Evolutionary conservation across 1,284 basidiomycete genomes (phyloP), one percentile per base, ranked within the genome.

Genomic region (Ceratorhiza oryzae-sativae): DNA sequence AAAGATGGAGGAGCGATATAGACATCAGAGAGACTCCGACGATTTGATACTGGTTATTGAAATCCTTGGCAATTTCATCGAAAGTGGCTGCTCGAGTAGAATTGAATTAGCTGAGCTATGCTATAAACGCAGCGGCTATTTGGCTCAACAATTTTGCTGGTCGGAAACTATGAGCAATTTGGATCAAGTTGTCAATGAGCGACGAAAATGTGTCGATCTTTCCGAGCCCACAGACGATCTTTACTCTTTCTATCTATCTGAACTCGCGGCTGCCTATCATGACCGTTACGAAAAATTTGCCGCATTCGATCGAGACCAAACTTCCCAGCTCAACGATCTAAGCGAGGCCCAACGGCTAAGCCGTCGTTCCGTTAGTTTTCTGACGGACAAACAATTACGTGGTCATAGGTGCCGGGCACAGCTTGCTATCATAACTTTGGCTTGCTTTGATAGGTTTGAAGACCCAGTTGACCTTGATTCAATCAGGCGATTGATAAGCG

Each of bases 381-480:
- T 25, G 9, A 32, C 6, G 13, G 25, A 18, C 36, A 15, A 20
- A n/a, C n/a, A n/a, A n/a, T 15, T 30, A 23, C 20, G n/a, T 34
- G 18, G 25, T 34, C 34, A n/a, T 32, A 58, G 32, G 34, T 58
- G 55, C 20, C 23, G 32, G 13, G 55, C 55, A 3, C 55, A 58
- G 18, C 27, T 58, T 18, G 55, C 25, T n/a, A n/a, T 34, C 20
- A 32, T 58, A 4, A 13, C 32, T 58, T 5, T 34, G 18, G 13
- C 55, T 12, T 34, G 15, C 6, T 58, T 58, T 32, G 30, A 58
- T 30, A 18, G 55, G 13, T 58, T 58, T 58, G 55, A 58, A 58
- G 55, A 58, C 36, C 55, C 34, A 32, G 3, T 58, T 58, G 55
- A 58, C 23, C 55, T 58, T 39, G 55, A 30, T 6, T 34, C 27